Evolutionary conservation across 805 yeast genomes (phyloP).

Genomic region (Naumovozyma baii): DNA sequence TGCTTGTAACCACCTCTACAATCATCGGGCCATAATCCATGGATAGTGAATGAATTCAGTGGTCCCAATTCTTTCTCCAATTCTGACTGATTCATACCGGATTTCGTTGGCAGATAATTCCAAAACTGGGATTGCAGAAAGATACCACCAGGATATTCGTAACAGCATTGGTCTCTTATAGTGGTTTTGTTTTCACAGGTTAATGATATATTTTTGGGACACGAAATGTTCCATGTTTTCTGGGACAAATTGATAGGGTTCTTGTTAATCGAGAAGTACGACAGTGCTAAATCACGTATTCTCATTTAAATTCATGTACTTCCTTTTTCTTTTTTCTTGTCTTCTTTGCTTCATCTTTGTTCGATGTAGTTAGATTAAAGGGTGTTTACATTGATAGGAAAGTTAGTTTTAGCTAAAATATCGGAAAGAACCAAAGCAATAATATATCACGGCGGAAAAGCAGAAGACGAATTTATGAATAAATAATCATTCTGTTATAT

Average conservation of each 20-base stretch:
- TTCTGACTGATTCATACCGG: conserved; percentile 15
- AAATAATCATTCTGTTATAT: too few relatives aligned
- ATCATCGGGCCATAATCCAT: conserved; percentile 83
- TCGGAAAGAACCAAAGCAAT: too few relatives aligned
- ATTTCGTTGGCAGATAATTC: conserved; percentile 63
- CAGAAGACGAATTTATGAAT: too few relatives aligned
- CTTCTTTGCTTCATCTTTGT: too few relatives aligned
- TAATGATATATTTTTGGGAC: conserved; percentile 51
- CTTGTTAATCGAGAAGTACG: neutral
- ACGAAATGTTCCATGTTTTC: conserved; percentile 13
- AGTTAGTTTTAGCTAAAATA: too few relatives aligned
- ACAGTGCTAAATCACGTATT: neutral
- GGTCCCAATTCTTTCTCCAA: conserved; percentile 44
- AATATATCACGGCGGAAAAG: too few relatives aligned
- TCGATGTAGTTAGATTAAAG: too few relatives aligned
- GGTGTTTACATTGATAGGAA: too few relatives aligned
- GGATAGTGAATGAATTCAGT: conserved; percentile 61
- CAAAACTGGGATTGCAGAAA: conserved; percentile 83
- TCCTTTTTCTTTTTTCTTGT: too few relatives aligned
- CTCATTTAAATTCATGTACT: too few relatives aligned
- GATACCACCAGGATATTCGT: conserved; percentile 79
- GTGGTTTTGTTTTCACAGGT: conserved; percentile 51
- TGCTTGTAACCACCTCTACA: conserved; percentile 78
- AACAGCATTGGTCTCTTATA: conserved; percentile 63
- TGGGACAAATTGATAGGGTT: neutral